Evolutionary conservation across 1,139 yeast species (phyloP).

Genomic region (Suhomyces guaymorum): DNA sequence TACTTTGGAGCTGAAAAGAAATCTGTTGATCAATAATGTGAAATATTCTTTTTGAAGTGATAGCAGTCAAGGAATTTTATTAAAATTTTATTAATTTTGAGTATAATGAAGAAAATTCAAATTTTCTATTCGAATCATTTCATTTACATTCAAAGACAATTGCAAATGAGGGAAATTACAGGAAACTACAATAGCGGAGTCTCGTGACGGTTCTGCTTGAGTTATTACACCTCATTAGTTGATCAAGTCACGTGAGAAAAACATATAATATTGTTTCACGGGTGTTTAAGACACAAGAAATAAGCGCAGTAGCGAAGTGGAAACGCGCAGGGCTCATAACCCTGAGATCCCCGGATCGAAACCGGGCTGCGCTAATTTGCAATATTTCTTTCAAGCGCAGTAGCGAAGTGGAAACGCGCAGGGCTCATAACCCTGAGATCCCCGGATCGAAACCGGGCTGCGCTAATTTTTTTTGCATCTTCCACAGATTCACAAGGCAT

Average conservation of each 20-base stretch:
- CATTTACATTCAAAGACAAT: too few species aligned
- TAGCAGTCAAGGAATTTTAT: too few species aligned
- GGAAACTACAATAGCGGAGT: too few species aligned
- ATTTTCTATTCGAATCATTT: too few species aligned
- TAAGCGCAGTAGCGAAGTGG: constrained; percentile 99
- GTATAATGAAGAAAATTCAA: too few species aligned
- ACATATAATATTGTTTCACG: not conserved
- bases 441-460: constrained; percentile 99
- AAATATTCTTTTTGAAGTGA: too few species aligned
- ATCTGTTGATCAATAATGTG: too few species aligned
- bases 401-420: constrained; percentile 99
- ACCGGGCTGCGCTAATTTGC: constrained; percentile 90
- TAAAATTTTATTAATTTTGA: too few species aligned
- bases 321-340: constrained; percentile 99
- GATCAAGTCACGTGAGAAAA: not conserved
- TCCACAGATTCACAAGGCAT: not conserved
- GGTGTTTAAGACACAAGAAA: not conserved
- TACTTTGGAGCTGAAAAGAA: too few species aligned
- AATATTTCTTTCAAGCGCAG: constrained; percentile 52
- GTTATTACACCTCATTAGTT: too few species aligned
- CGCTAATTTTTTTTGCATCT: constrained; percentile 54
- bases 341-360: constrained; percentile 99
- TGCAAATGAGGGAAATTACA: too few species aligned
- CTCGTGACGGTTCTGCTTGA: too few species aligned
- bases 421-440: constrained; percentile 99